Evolutionary conservation across 2,329 filamentous ascomycete genomes (phyloP), one percentile per base, ranked within the genome.

Genomic region (Calonectria pseudoturangicola): DNA sequence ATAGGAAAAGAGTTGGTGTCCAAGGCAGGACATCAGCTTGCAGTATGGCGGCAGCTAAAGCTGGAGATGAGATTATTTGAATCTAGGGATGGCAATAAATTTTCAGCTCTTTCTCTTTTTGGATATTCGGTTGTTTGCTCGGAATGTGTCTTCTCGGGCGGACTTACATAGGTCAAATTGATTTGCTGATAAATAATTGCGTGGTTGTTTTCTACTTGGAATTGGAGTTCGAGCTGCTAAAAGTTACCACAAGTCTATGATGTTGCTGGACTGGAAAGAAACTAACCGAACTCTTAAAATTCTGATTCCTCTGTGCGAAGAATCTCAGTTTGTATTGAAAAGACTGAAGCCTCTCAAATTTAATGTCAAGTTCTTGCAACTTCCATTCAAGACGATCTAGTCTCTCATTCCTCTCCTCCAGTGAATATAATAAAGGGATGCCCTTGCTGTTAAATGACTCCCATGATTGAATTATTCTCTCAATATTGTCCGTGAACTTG

Each of bases 21-120:
- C 68, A 71, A 16, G 68, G 68, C 1, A 71, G 18, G 12, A 71
- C 41, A 2, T 21, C 21, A 6, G 62, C 28, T 12, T 71, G 68
- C 25, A 71, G 54, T 28, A 71, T 62, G 8, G 18, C 21, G 33
- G 68, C 50, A 6, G 58, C 36, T 13, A 69, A 36, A 30, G 58
- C 28, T n/a, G 67, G 67, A 1, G 67, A 41, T 3, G 68, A 66
- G 13, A 66, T 50, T 18, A 67, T 48, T 56, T 69, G 47, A 8
- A 69, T 47, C 67, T 62, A 43, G 18, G 56, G 1, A 9, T 2
- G 8, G 25, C 21, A 21, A 13, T 2, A 9, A 18, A 8, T 30
- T 30, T 4, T 50, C 27, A 41, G 50, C 39, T 13, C 15, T 3
- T 13, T 41, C 4, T 41, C 10, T 10, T 16, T 41, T 41, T 41